Evolutionary conservation across 768 basidiomycete species (phyloP), one percentile per base, ranked within the genome.

Genomic region (Tricholoma matsutake): DNA sequence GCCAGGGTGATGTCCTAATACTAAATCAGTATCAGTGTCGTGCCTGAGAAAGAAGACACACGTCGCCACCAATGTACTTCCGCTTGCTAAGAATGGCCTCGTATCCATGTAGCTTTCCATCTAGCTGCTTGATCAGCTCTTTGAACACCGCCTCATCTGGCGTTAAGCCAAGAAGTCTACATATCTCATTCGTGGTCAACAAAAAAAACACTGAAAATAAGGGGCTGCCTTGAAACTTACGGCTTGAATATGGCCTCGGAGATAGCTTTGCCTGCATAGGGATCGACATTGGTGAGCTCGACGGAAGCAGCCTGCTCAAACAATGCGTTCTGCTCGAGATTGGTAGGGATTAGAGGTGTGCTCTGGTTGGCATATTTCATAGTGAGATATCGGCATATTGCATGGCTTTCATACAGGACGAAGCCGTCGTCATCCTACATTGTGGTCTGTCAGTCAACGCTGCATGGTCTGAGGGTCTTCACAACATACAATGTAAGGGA

Each of bases 341-440:
- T 69, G 11, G 71, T 69, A 8, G 85, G 85, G 39, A 83, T 68
- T 35, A 86, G 75, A 16, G 65, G 49, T 6, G 77, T 73, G 45
- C 81, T 81, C 63, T 82, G 76, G 53, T 67, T 59, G 1, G 75
- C 67, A 63, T 84, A 80, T 66, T 84, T 85, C 53, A 67, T 67
- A 45, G 74, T 77, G 65, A 86, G 60, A 69, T 86, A 88, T 18
- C 82, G 80, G 29, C 65, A 66, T 57, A 87, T 84, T 0, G 84
- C 83, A 45, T 83, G 82, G 43, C 77, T 77, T 63, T 85, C 85
- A 69, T 75, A 85, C 18, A 88, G 64, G 59, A 76, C 71, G 69
- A 86, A 80, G 4, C 83, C 65, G 32, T 64, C 65, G 32, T 66
- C 65, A 35, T 66, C 65, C 65, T 66, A 56, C 9, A 2, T 54